These are phyloP conservation scores for Vitis hybrid DNA, from an alignment of 177 flowering plant species.

Conservation along the genomic window DNA sequence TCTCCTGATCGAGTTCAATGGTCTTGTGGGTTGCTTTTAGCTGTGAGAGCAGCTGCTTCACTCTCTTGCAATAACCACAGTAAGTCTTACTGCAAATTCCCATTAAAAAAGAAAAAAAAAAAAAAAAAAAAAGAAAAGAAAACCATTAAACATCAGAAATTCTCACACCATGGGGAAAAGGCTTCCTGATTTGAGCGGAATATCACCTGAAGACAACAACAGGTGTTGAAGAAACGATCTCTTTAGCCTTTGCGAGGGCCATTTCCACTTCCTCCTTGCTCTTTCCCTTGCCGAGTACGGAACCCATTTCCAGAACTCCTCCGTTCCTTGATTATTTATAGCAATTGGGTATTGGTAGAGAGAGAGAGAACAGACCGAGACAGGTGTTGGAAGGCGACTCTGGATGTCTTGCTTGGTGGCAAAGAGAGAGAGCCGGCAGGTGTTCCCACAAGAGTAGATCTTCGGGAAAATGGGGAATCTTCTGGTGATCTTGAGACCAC, in stretches of 20 bases:
- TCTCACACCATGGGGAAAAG: background rate
- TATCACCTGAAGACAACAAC: constrained; percentile 62
- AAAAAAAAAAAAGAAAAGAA: background rate
- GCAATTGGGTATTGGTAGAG: background rate
- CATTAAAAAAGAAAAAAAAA: too few species aligned
- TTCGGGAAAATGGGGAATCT: too few species aligned
- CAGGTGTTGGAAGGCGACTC: constrained; percentile 1
- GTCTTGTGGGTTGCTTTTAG: constrained; percentile 45
- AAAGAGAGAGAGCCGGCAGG: background rate
- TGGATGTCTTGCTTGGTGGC: too few species aligned
- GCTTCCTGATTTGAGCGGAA: background rate
- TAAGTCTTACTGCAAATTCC: constrained; percentile 51
- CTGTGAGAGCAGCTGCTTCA: constrained; percentile 47
- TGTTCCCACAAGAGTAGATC: too few species aligned
- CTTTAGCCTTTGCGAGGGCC: constrained; percentile 46
- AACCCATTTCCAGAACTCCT: too few species aligned
- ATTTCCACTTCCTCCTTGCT: constrained; percentile 35
- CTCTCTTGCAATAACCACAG: constrained; percentile 58
- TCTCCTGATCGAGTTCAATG: constrained; percentile 50
- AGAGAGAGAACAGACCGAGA: background rate
- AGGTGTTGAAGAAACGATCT: constrained; percentile 42
- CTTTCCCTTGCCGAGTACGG: constrained; percentile 14
- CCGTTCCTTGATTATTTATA: too few species aligned
- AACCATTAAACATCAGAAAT: background rate
- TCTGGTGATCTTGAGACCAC: too few species aligned